Evolutionary conservation across 2,329 filamentous ascomycete species (phyloP).

Genomic region (Juglanconis sp.): DNA sequence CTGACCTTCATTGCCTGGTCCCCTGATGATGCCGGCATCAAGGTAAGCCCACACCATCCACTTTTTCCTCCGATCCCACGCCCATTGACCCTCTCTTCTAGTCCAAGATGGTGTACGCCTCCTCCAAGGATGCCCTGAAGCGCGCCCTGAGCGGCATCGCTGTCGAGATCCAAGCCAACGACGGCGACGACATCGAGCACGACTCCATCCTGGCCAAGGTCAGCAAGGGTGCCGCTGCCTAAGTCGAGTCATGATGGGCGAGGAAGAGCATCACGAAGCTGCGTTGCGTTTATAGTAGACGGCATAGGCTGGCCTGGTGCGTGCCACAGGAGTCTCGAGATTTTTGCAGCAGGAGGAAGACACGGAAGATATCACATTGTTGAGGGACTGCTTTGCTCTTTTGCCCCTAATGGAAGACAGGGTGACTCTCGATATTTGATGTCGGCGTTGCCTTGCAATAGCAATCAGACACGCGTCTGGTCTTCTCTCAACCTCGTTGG

Average conservation of each 20-base stretch:
- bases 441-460: constrained; percentile 15
- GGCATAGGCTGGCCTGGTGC: neutral
- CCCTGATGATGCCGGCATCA: constrained; percentile 75
- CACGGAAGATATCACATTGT: constrained; percentile 3
- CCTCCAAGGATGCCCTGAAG: constrained; percentile 84
- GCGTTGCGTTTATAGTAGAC: constrained; percentile 15
- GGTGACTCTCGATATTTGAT: constrained; percentile 11
- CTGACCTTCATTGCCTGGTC: constrained; percentile 78
- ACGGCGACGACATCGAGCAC: constrained; percentile 77
- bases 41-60: constrained; percentile 49
- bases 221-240: constrained; percentile 56
- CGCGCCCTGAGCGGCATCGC: constrained; percentile 72
- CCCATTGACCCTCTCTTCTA: constrained; percentile 30
- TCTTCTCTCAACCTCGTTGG: constrained; percentile 1
- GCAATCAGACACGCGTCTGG: constrained; percentile 15
- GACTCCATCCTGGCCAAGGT: constrained; percentile 65
- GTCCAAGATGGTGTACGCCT: constrained; percentile 89
- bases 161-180: constrained; percentile 79
- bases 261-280: constrained; percentile 4
- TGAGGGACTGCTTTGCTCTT: constrained; percentile 11
- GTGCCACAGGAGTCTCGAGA: constrained; percentile 4
- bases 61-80: constrained; percentile 18
- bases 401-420: constrained; percentile 16
- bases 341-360: neutral
- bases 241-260: neutral